Evolutionary conservation across 2,329 filamentous ascomycete species (phyloP).

Genomic region (Spiromastix sp.): DNA sequence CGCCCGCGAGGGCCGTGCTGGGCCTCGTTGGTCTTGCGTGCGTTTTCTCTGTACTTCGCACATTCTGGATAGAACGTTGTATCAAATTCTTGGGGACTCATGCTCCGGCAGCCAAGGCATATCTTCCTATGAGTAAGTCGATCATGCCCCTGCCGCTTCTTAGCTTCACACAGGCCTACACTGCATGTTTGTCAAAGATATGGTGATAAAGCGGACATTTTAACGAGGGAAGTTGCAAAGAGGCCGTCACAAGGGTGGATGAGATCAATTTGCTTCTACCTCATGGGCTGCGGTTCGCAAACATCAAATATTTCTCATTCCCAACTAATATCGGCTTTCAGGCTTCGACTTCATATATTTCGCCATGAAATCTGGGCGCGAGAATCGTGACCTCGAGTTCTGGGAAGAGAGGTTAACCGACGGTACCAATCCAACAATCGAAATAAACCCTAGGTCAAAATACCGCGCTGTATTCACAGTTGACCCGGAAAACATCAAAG

Average conservation of each 20-base stretch:
- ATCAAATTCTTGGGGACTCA: conserved; percentile 25
- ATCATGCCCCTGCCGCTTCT: background rate
- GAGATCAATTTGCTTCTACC: too few species aligned
- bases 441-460: conserved; percentile 33
- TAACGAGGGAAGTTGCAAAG: too few species aligned
- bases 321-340: too few species aligned
- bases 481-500: conserved; percentile 85
- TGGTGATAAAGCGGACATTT: too few species aligned
- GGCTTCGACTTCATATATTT: conserved; percentile 55
- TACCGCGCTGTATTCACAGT: conserved; percentile 61
- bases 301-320: too few species aligned
- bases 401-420: conserved; percentile 47
- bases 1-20: conserved; percentile 30
- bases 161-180: too few species aligned
- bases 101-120: conserved; percentile 24
- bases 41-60: conserved; percentile 25
- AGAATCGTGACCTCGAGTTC: conserved; percentile 48
- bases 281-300: too few species aligned
- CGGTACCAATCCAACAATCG: conserved; percentile 54
- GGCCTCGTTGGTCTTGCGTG: conserved; percentile 29
- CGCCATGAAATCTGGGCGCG: conserved; percentile 43
- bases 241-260: too few species aligned
- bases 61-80: conserved; percentile 19
- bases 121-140: conserved; percentile 27
- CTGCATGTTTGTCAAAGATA: too few species aligned